Evolutionary conservation across 2,329 filamentous ascomycete species (phyloP), one percentile per base, ranked within the genome.

Genomic region (Alternaria conjuncta): DNA sequence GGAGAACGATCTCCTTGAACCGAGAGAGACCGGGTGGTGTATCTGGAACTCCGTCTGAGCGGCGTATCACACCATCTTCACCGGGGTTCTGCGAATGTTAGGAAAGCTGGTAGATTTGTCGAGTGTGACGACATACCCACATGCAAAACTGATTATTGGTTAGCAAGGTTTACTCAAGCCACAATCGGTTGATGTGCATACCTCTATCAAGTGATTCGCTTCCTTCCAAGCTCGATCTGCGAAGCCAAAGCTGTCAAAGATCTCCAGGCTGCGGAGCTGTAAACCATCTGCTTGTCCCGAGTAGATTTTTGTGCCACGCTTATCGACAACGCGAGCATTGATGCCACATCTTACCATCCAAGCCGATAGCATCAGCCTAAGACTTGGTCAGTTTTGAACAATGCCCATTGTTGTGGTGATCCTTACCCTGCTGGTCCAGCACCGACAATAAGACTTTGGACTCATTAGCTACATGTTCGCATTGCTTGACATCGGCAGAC

Each of bases 141-240:
- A 80, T 79, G 68, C 77, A 80, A 47, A 80, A 74, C 76, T 79
- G 61, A 11, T 26, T 3, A 28, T 11, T 28, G 21, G 49, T 66
- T 36, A 65, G 66, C 51, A 41, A 61, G 41, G 15, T 20, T 43
- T 18, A 18, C 8, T 20, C 56, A 44, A 36, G 5, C 7, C 15
- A 2, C 0, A n/a, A 36, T 36, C 7, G 59, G 87, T 82, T 41
- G 66, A 80, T 56, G 47, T 8, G 32, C 81, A 76, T 60, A 90
- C 87, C 81, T 91, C 90, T n/a, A 90, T 82, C 81, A 92, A 87
- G 72, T 89, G 88, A 72, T 90, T 90, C 12, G 87, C 84, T 69
- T 92, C 90, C 51, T 88, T 88, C 86, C 88, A 88, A 2, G 85
- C 86, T 5, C 86, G 81, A 66, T 92, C 86, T 3, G 83, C 88